Evolutionary conservation across 2,329 filamentous ascomycete species (phyloP).

Genomic region (Xylaria sp.): DNA sequence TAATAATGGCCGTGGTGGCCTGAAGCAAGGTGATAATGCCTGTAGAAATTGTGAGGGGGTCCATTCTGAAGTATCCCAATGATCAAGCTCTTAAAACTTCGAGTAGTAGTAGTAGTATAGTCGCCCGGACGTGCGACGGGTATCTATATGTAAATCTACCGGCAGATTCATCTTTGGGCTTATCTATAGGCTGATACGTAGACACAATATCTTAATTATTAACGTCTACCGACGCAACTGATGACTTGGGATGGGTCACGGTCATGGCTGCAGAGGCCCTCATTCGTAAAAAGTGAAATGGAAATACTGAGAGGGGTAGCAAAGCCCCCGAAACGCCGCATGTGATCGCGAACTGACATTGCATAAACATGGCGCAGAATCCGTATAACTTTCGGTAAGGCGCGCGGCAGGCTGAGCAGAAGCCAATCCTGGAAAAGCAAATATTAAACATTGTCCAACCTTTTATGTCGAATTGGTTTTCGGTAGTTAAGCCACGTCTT

Average conservation of each 20-base stretch:
- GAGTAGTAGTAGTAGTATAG: neutral
- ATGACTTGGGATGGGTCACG: neutral
- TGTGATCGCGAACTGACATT: neutral
- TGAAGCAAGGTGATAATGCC: neutral
- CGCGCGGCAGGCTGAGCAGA: neutral
- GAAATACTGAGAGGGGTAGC: neutral
- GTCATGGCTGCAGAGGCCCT: neutral
- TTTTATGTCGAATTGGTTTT: neutral
- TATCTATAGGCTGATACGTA: neutral
- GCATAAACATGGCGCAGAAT: neutral
- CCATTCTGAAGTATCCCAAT: neutral
- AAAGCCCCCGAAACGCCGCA: neutral
- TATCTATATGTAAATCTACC: neutral
- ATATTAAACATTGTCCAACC: neutral
- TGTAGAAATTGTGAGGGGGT: neutral
- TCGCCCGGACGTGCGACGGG: neutral
- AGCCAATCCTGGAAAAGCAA: neutral
- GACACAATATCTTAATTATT: neutral
- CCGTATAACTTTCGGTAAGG: too few species aligned
- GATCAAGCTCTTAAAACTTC: neutral
- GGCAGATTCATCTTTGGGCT: neutral
- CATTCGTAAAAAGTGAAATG: neutral
- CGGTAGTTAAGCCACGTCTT: neutral
- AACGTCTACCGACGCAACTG: neutral
- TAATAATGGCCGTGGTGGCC: neutral